A percentile compares a stretch with the other conserved stretches of the same genome.
These are phyloP conservation scores for Argentina anserina DNA, from an alignment of 306 rosid genomes.

Conservation along the genomic window DNA sequence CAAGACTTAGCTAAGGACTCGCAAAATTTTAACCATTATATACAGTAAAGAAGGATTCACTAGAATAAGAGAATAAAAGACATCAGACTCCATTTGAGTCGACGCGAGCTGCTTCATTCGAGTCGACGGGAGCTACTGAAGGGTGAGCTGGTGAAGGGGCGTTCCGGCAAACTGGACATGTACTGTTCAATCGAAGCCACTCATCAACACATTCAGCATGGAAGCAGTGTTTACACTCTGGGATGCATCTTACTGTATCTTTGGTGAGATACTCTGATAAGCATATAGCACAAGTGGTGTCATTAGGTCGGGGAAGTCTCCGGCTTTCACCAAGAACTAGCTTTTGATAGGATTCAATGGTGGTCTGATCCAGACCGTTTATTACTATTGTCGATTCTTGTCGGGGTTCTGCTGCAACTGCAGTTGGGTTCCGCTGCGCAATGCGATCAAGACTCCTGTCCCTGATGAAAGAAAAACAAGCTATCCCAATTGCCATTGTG, in stretches of 20 bases:
- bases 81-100: constrained; percentile 13
- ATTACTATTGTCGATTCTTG: constrained; percentile 4
- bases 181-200: constrained; percentile 57
- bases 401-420: constrained; percentile 35
- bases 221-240: constrained; percentile 71
- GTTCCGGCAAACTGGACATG: constrained; percentile 72
- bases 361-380: constrained; percentile 55
- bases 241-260: constrained; percentile 69
- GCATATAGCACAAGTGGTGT: constrained; percentile 60
- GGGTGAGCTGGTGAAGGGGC: constrained; percentile 41
- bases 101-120: constrained; percentile 18
- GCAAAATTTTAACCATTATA: background rate
- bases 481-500: constrained; percentile 35
- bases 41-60: background rate
- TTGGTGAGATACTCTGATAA: constrained; percentile 54
- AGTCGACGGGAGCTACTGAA: too few relatives aligned
- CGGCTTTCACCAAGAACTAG: constrained; percentile 63
- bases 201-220: constrained; percentile 68
- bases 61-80: background rate
- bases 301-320: constrained; percentile 53
- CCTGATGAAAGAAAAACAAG: constrained; percentile 36
- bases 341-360: constrained; percentile 63
- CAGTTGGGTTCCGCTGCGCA: constrained; percentile 9
- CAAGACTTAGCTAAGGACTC: background rate
- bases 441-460: constrained; percentile 13